Base-by-base conservation (phyloP, 2,329 filamentous ascomycete genomes). In the Xylaria multiplex region DNA sequence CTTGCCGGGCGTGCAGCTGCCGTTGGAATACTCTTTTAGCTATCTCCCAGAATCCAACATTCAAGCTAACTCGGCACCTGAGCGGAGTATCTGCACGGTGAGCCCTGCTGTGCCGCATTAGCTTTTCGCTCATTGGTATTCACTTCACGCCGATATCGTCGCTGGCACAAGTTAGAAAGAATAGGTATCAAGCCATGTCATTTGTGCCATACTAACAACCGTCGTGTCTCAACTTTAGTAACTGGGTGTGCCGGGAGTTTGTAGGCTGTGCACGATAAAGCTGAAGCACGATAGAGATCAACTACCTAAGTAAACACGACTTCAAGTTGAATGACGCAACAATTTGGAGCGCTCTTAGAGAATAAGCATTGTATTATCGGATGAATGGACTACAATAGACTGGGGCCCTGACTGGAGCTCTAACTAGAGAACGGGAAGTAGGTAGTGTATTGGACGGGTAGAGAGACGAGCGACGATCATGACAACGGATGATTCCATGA, bases 251-350 rank as follows among this genome's bases (percentile, higher is more conserved):
- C n/a, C 35, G 30, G 16, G 14, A 14, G 30, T 19, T 35, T n/a
- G 30, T 52, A 30, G 49, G n/a, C 35, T 35, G 37, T 14, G 27
- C 48, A n/a, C 27, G 14, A 19, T 32, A 13, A 40, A 40, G 37
- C 27, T 52, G 16, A 9, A 16, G 49, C 35, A 52, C n/a, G 27
- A 52, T 35, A 30, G 49, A 52, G 49, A 52, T 52, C 6, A n/a
- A 14, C 37, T 40, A 40, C 9, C 11, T 40, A 40, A 13, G 11
- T 14, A 13, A 5, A 37, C 9, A 40, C 5, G 37, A 14, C 27
- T 27, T 27, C 27, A 13, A 40, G 37, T 5, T 14, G 13, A 40
- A 40, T 40, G 37, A 40, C 13, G 13, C 11, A 14, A 14, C 37
- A 14, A 14, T 14, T 40, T 40, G 14, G 37, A 5, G 24, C 16